A percentile compares a stretch with the other conserved stretches of the same genome.
Conservation (phyloP, 768 basidiomycete genomes). For the Amanita pseudoporphyria region DNA sequence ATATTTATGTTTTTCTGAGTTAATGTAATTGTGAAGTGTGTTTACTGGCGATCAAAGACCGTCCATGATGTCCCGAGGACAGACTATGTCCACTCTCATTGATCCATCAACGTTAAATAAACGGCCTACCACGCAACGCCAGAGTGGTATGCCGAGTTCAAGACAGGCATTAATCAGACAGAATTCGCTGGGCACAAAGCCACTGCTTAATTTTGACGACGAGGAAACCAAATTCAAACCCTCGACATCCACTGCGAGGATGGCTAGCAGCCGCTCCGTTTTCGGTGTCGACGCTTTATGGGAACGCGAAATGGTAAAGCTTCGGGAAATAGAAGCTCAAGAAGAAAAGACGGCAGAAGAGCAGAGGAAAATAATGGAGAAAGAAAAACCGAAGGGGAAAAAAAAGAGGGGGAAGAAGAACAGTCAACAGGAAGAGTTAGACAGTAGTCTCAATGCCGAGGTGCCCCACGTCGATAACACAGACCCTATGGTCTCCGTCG, state of each 20-base stretch:
- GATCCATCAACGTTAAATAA: constrained; percentile 52
- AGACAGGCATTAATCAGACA: constrained; percentile 31
- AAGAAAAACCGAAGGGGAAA: constrained; percentile 34
- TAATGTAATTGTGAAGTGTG: constrained; percentile 39
- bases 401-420: constrained; percentile 42
- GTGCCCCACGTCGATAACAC: neutral
- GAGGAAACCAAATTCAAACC: constrained; percentile 23
- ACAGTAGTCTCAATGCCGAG: constrained; percentile 6
- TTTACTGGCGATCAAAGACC: constrained; percentile 86
- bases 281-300: constrained; percentile 92
- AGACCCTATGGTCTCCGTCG: constrained; percentile 23
- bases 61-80: constrained; percentile 82
- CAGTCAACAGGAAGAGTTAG: neutral
- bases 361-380: constrained; percentile 34
- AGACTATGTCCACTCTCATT: constrained; percentile 56
- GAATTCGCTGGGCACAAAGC: constrained; percentile 45
- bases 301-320: constrained; percentile 80
- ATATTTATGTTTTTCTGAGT: neutral
- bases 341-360: constrained; percentile 55
- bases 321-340: constrained; percentile 63
- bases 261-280: constrained; percentile 57
- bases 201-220: constrained; percentile 59
- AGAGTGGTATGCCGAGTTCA: constrained; percentile 29
- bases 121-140: constrained; percentile 36
- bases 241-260: constrained; percentile 15